Conservation (phyloP, 2,329 filamentous ascomycete genomes). For the Paecilomyces variotii region DNA sequence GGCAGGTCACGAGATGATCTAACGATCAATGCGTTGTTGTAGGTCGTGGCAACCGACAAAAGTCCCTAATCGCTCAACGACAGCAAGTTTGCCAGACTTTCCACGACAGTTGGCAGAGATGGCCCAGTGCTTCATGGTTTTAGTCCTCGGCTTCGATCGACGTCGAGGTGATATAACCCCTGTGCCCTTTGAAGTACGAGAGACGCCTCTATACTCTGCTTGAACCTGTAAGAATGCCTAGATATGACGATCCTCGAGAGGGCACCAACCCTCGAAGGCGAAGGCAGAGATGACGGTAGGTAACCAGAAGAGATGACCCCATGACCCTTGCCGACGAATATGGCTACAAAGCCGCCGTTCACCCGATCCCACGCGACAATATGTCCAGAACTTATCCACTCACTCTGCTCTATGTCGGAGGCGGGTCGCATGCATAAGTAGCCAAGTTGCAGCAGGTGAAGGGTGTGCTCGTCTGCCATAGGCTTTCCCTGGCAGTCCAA, state of each 20-base stretch:
- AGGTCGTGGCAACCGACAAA: background rate
- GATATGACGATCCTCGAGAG: conserved; percentile 6
- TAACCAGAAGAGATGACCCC: conserved; percentile 17
- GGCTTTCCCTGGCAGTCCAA: conserved; percentile 14
- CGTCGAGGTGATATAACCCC: conserved; percentile 16
- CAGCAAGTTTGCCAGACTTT: background rate
- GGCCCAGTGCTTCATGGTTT: conserved; percentile 1
- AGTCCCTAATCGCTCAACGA: background rate
- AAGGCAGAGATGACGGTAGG: background rate
- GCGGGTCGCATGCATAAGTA: conserved; percentile 19
- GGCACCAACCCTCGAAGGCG: conserved; percentile 4
- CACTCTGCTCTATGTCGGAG: background rate
- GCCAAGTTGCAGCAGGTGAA: conserved; percentile 31
- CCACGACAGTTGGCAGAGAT: background rate
- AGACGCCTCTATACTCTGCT: conserved; percentile 1
- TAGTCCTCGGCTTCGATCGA: conserved; percentile 17
- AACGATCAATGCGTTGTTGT: background rate
- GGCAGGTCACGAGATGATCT: background rate
- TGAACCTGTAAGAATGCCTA: conserved; percentile 1
- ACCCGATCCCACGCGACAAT: conserved; percentile 30
- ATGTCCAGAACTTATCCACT: conserved; percentile 27
- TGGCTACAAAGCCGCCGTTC: conserved; percentile 17
- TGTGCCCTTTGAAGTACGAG: conserved; percentile 1
- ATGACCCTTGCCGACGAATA: conserved; percentile 20
- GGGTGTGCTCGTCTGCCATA: conserved; percentile 10